phyloP scores from a whole-genome alignment of 2,329 filamentous ascomycete species.

The Exophiala lecanii-corni region DNA sequence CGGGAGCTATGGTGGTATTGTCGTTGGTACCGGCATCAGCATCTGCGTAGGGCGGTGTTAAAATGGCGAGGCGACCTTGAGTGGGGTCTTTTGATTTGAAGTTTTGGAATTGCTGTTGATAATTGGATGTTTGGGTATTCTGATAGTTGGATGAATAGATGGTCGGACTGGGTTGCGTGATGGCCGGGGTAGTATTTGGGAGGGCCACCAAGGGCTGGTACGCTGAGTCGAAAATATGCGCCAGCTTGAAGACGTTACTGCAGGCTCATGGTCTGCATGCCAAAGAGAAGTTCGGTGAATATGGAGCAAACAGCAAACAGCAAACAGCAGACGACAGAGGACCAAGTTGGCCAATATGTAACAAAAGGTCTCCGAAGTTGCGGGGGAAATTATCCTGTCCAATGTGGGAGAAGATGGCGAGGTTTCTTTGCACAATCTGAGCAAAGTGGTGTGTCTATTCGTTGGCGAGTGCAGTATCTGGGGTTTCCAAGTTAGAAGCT shows the following conservation, averaged over 20 bases:
- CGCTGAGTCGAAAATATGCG: slow-evolving; percentile 11
- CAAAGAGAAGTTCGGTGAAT: slow-evolving; percentile 1
- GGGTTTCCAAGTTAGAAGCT: too few species aligned
- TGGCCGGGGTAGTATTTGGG: slow-evolving; percentile 1
- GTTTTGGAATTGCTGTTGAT: slow-evolving; percentile 6
- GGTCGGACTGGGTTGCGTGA: neutral
- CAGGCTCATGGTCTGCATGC: slow-evolving; percentile 6
- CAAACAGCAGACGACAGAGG: too few species aligned
- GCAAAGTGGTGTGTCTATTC: too few species aligned
- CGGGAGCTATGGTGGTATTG: slow-evolving; percentile 19
- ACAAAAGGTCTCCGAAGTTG: too few species aligned
- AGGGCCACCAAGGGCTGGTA: slow-evolving; percentile 12
- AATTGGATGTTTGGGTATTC: slow-evolving; percentile 1
- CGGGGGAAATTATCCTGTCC: too few species aligned
- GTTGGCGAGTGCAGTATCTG: too few species aligned
- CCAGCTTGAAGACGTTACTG: slow-evolving; percentile 20
- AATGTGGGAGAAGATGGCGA: too few species aligned
- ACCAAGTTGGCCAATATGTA: too few species aligned
- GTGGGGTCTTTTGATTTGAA: slow-evolving; percentile 5
- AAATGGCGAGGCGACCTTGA: slow-evolving; percentile 5
- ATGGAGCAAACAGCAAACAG: too few species aligned
- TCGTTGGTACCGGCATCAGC: slow-evolving; percentile 20
- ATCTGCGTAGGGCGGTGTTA: slow-evolving; percentile 21
- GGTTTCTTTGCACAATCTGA: too few species aligned
- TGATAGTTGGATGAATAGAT: neutral